These are phyloP conservation scores for Nicotiana benthamiana DNA, from an alignment of 257 asterid species.

Conservation along the genomic window DNA sequence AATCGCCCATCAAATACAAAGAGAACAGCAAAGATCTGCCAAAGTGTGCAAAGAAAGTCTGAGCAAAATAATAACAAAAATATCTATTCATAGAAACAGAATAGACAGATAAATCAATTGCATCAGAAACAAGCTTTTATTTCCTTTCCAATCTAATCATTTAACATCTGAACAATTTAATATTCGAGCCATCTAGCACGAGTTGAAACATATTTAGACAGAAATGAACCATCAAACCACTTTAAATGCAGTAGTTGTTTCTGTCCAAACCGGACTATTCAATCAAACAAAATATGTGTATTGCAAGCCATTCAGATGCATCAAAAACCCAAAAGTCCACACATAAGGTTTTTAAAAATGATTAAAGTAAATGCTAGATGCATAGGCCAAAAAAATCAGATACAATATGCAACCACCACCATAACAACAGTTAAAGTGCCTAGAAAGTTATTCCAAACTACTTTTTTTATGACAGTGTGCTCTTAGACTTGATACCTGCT, in stretches of 20 bases:
- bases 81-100: background rate
- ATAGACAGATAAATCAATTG: background rate
- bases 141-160: background rate
- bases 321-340: background rate
- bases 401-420: background rate
- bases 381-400: background rate
- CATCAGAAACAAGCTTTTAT: background rate
- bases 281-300: background rate
- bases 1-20: conserved; percentile 30
- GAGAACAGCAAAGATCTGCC: conserved; percentile 13
- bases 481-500: no score
- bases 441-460: background rate
- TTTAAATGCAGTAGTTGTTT: background rate
- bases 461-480: no score
- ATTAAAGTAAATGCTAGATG: background rate
- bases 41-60: background rate
- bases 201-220: background rate
- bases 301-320: background rate
- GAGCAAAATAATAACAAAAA: background rate
- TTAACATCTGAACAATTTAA: background rate
- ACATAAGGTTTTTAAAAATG: background rate
- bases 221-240: background rate
- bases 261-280: background rate
- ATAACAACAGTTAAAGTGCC: background rate
- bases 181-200: background rate